Base-by-base conservation (phyloP, 164 flowering plant species). In the Annona squamosa region DNA sequence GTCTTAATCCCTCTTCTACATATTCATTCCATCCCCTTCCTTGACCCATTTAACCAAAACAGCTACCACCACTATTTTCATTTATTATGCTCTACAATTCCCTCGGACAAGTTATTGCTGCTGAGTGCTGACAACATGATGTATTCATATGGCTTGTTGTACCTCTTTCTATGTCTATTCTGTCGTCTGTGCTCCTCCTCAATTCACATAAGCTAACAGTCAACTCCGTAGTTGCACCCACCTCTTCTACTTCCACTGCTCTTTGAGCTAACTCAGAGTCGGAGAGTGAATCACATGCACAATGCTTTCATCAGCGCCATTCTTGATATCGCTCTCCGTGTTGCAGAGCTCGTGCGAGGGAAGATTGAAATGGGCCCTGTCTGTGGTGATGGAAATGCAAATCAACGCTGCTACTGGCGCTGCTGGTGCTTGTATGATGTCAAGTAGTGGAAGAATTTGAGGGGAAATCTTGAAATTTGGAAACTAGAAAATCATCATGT, bases 191-290 rank as follows among this genome's bases (percentile, higher is more conserved):
- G 76, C 77, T 13, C 75, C 69, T 73, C 65, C 47, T 79, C 42
- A 82, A 82, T 73, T 68, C 75, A 1, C 80, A 79, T 52, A 79
- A 79, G 48, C 59, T 82, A 61, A 82, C 82, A 1, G 10, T 81
- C 2, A 78, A 76, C 42, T 76, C 79, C 9, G 43, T 81, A 17
- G 66, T 78, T 17, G 63, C 74, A 48, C 77, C 78, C 57, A 73
- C 79, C 73, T 18, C 69, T 63, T 76, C 81, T 18, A 67, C 78
- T 10, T 59, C 79, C 69, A 61, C 78, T 12, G 85, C 78, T 44
- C 46, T 75, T 9, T 67, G 48, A 5, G 41, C 74, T 1, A 74
- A 75, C 17, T 76, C 79, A 1, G 65, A 57, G 17, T 46, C 2
- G 76, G 47, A 6, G 72, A 78, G 44, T 75, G 1, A 26, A 71